These are phyloP conservation scores for Monilinia vaccinii-corymbosi DNA, from an alignment of 2,329 filamentous ascomycete species.

Conservation along the genomic window DNA sequence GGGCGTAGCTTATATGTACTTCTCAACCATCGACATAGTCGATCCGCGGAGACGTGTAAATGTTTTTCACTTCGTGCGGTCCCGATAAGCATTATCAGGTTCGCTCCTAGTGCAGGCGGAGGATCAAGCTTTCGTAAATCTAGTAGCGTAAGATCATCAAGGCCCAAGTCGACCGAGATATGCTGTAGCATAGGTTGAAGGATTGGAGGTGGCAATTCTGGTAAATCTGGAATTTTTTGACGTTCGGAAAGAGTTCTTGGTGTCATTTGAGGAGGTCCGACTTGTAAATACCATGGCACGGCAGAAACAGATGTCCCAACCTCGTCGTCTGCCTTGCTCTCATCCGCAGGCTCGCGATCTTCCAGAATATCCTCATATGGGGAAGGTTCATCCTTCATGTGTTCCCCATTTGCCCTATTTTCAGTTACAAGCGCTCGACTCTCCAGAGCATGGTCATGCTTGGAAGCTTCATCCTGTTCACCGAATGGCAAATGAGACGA, in stretches of 20 bases:
- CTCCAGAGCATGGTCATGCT: not conserved
- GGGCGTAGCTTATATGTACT: constrained; percentile 63
- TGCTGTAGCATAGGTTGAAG: constrained; percentile 66
- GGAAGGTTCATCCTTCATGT: not conserved
- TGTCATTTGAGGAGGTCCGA: constrained; percentile 39
- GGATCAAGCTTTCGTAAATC: constrained; percentile 81
- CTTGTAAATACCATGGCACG: constrained; percentile 80
- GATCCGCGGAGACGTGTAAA: constrained; percentile 80
- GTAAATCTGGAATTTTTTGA: constrained; percentile 51
- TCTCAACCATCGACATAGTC: constrained; percentile 80
- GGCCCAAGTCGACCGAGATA: constrained; percentile 72
- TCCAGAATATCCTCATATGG: not conserved
- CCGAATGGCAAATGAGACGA: constrained; percentile 13
- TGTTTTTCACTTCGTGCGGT: constrained; percentile 90
- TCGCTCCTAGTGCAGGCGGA: constrained; percentile 76
- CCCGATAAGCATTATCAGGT: constrained; percentile 85
- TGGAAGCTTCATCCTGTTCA: not conserved
- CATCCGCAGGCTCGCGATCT: not conserved
- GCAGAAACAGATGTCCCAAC: constrained; percentile 15
- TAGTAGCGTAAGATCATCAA: constrained; percentile 71
- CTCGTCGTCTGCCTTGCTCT: constrained; percentile 13
- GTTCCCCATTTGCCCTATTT: not conserved
- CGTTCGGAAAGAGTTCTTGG: constrained; percentile 38
- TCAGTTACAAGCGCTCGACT: not conserved
- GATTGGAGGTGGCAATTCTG: constrained; percentile 54